phyloP scores from a whole-genome alignment of 2,329 filamentous ascomycete genomes.

The Ophiostoma novo-ulmi region DNA sequence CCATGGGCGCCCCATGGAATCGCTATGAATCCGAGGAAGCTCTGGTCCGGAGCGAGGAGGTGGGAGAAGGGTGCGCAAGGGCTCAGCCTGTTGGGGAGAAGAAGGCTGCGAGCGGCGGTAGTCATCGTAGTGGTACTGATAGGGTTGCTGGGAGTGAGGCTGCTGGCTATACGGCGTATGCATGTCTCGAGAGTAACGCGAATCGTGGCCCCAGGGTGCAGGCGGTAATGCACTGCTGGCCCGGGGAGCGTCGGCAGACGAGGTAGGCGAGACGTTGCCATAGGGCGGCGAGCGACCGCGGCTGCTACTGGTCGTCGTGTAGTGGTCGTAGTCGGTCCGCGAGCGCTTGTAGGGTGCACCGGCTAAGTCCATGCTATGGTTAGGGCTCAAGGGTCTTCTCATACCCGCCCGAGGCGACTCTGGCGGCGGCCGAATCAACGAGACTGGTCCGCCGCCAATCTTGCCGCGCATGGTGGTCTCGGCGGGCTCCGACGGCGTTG shows the following conservation, averaged over 20 bases:
- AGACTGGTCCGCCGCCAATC: constrained; percentile 30
- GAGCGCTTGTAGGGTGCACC: constrained; percentile 44
- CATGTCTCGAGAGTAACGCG: not conserved
- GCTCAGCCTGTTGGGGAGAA: constrained; percentile 25
- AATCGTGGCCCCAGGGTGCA: constrained; percentile 25
- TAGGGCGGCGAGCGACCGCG: constrained; percentile 21
- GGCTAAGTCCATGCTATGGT: constrained; percentile 22
- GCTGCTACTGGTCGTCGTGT: constrained; percentile 33
- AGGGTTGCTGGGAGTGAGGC: not conserved
- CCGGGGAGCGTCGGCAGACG: constrained; percentile 10
- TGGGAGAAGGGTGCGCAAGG: constrained; percentile 24
- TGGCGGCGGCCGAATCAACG: constrained; percentile 31
- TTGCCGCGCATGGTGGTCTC: constrained; percentile 38
- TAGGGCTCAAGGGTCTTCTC: constrained; percentile 32
- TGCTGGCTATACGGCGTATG: constrained; percentile 12
- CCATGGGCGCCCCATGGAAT: constrained; percentile 47
- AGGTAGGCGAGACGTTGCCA: constrained; percentile 29
- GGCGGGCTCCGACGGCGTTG: constrained; percentile 49
- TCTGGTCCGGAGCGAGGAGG: constrained; percentile 31
- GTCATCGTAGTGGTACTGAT: constrained; percentile 16
- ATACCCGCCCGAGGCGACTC: constrained; percentile 33
- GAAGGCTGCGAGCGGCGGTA: constrained; percentile 20
- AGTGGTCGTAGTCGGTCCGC: constrained; percentile 45
- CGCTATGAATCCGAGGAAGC: constrained; percentile 46
- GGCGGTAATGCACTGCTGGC: constrained; percentile 23